Base-by-base conservation (phyloP, 2,329 filamentous ascomycete genomes). In the Alternaria triticina region DNA sequence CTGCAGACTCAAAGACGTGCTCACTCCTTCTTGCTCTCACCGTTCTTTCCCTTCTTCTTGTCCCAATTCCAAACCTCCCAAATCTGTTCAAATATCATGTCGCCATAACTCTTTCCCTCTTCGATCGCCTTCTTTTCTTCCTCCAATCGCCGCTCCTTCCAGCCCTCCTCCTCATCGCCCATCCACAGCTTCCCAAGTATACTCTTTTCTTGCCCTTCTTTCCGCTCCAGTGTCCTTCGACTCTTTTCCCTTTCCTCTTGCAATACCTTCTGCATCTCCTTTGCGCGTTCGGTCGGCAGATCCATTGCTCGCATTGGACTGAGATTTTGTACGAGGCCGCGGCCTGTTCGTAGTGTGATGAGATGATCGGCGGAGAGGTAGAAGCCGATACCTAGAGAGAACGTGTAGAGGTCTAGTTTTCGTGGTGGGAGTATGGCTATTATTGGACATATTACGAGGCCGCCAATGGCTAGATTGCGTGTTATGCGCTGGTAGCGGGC, bases 401-500 rank as follows among this genome's bases (percentile, higher is more conserved):
- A 81, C 17, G 87, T 89, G 78, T 88, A 89, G 57, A 86, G 71
- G 72, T 90, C 88, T 54, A 90, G 77, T 77, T 89, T 89, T 49
- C 88, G 86, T 1, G 88, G 88, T 10, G 88, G 88, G 10, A 90
- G 77, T 15, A 84, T 72, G 51, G 84, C 83, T 54, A 90, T 81
- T 9, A 85, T 66, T 1, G 88, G 88, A 62, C 86, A 87, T 51
- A 83, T 73, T 20, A 90, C 72, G 27, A 87, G 75, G 51, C 83
- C 80, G 58, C 77, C 80, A 30, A 87, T 77, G 15, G 86, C 83
- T 66, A 82, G 71, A 67, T 82, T 83, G 74, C 84, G 84, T 20
- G 69, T 68, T 60, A 79, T 66, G 54, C 65, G 67, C 5, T 71
- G 67, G 68, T 73, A 77, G 61, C 71, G 70, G 33, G 70, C 70